Percentiles rank a stretch among this genome's conserved stretches.
These are phyloP conservation scores for Haplosporangium gracile DNA, from an alignment of 192 early-diverging fungal species.

Conservation along the genomic window DNA sequence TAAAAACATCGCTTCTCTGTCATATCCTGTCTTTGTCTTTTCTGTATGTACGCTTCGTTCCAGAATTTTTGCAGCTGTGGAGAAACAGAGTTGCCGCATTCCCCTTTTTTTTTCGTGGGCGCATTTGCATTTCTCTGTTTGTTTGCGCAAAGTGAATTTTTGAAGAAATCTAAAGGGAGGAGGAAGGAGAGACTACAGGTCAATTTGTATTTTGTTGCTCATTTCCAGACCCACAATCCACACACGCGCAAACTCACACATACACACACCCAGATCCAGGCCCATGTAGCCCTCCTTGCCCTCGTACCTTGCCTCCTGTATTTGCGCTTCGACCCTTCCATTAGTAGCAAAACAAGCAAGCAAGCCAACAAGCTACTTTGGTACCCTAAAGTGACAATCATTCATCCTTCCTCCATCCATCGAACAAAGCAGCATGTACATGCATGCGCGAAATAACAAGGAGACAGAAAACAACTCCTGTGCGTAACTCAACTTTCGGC, in stretches of 20 bases:
- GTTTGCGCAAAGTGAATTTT: background rate
- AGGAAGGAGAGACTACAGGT: background rate
- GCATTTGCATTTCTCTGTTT: background rate
- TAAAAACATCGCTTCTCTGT: background rate
- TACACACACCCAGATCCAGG: background rate
- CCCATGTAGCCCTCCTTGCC: background rate
- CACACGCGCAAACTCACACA: no score
- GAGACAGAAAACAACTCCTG: background rate
- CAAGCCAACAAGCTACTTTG: background rate
- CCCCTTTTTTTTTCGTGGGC: background rate
- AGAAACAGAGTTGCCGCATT: background rate
- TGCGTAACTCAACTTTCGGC: background rate
- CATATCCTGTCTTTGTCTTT: background rate
- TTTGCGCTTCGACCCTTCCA: background rate
- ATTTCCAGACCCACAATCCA: background rate
- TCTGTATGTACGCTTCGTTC: background rate
- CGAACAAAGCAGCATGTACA: background rate
- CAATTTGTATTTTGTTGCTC: background rate
- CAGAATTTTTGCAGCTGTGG: background rate
- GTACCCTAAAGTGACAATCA: constrained; percentile 5
- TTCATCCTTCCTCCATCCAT: background rate
- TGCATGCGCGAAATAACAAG: background rate
- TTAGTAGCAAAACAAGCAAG: background rate
- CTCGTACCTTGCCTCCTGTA: background rate
- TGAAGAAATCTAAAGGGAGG: background rate